Evolutionary conservation across 805 yeast species (phyloP), one percentile per base, ranked within the genome.

Genomic region (Candida ficus): DNA sequence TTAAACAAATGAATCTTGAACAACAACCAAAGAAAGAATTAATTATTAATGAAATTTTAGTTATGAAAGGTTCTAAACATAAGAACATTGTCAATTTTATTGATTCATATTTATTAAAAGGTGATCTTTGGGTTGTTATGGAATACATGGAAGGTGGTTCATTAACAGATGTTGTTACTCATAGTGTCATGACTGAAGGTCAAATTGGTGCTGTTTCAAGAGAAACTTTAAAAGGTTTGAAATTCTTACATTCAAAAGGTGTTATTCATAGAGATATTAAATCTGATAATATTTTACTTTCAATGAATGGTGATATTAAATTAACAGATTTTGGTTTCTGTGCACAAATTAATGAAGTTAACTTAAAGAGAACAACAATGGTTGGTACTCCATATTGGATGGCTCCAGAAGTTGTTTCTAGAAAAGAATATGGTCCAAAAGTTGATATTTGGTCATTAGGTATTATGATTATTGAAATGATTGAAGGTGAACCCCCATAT

Each of bases 371-470:
- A 60, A 89, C 96, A 4, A 93, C 99, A 5, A 88, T 93, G 95
- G 99, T 93, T 14, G 99, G 99, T 13, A 93, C 99, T 0, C 99
- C 99, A 12, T 93, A 93, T 61, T 93, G 99, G 99, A 93, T 93
- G 99, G 99, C 99, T 0, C 99, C 99, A 1, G 99, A 93, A 62
- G 96, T 93, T 39, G 96, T 93, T 21, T 79, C 90, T 16, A 78
- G 95, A 52, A 90, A 89, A 61, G 96, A 90, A 57, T 93, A 93
- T 58, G 99, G 95, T 27, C 93, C 95, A 35, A 90, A 93, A 60
- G 96, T 93, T 33, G 99, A 93, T 64, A 82, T 93, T 37, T 93
- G 99, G 99, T 88, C 96, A 7, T 67, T 93, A 47, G 99, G 99
- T 50, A 93, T 93, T 49, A 93, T 93, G 98, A 81, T 87, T 17